Evolutionary conservation across 2,329 filamentous ascomycete species (phyloP), one percentile per base, ranked within the genome.

Genomic region (Emmonsia crescens): DNA sequence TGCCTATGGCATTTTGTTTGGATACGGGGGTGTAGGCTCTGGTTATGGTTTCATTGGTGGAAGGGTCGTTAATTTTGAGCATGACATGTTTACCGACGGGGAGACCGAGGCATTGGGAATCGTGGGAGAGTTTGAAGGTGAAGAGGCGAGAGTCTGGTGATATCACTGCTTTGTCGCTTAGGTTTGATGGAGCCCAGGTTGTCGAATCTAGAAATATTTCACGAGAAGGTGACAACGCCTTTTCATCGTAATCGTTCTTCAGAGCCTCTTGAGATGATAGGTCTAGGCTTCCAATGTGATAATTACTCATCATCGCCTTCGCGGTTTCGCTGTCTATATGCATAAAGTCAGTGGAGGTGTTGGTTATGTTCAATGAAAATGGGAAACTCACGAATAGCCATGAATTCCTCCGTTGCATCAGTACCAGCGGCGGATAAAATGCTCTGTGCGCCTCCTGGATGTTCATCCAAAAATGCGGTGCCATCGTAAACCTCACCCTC

Each of bases 401-500:
- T 83, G 72, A 96, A 96, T 67, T 96, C 92, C 69, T 96, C 92
- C 0, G 88, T 89, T 10, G 84, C 84, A 73, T 96, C 91, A 68
- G 89, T 79, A 0, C 86, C 91, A n/a, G 91, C 91, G 2, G 87
- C 89, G 33, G 86, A 87, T 60, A 88, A 81, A 70, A 96, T 96
- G 68, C 89, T 94, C 65, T 88, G 84, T 2, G 89, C 90, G 58
- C 92, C 92, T 59, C 92, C 92, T 0, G 92, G 92, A 72, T 96
- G 92, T 0, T 81, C 88, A 64, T 91, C 83, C 16, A 96, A 77
- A 71, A 94, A 96, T 1, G 77, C 75, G 0, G 89, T 92, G 5
- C 91, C 92, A 69, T 96, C 88, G 68, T 95, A 96, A 0, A 96
- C 91, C 68, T 96, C 86, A 0, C 91, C 89, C 62, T 92, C 86